Evolutionary conservation across 2,329 filamentous ascomycete species (phyloP).

Genomic region (Beauveria brongniartii): DNA sequence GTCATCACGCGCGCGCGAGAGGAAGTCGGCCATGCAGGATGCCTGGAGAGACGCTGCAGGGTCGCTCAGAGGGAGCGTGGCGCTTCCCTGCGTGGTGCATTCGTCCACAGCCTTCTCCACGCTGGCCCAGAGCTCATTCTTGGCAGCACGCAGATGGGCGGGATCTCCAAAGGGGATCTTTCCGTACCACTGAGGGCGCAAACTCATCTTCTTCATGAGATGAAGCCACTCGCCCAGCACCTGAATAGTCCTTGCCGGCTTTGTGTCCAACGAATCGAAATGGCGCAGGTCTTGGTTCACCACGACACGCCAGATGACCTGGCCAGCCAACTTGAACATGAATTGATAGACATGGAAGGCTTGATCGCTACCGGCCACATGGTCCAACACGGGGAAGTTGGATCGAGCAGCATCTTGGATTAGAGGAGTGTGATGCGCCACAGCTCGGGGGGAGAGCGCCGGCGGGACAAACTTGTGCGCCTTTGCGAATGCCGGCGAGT

Average conservation of each 20-base stretch:
- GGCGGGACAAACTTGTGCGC: conserved; percentile 51
- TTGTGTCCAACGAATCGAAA: conserved; percentile 30
- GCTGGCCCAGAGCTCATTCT: conserved; percentile 27
- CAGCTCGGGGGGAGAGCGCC: conserved; percentile 44
- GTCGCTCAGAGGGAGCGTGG: neutral
- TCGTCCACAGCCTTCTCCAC: conserved; percentile 26
- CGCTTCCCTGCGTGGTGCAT: neutral
- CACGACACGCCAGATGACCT: conserved; percentile 30
- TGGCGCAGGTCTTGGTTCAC: conserved; percentile 32
- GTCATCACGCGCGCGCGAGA: conserved; percentile 38
- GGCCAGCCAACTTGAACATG: conserved; percentile 34
- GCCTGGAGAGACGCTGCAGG: neutral
- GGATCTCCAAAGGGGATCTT: conserved; percentile 45
- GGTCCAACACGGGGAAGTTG: conserved; percentile 35
- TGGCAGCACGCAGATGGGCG: conserved; percentile 23
- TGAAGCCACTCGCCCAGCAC: conserved; percentile 37
- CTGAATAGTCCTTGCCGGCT: conserved; percentile 37
- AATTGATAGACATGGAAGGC: conserved; percentile 35
- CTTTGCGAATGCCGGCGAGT: conserved; percentile 33
- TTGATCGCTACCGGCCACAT: conserved; percentile 34
- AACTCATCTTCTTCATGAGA: conserved; percentile 47
- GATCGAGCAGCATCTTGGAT: conserved; percentile 44
- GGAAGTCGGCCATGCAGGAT: conserved; percentile 33
- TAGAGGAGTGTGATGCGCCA: conserved; percentile 44
- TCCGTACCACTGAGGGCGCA: conserved; percentile 42